Evolutionary conservation across 176 grass and related monocot species (phyloP).

Genomic region (Cenchrus fungigraminus): DNA sequence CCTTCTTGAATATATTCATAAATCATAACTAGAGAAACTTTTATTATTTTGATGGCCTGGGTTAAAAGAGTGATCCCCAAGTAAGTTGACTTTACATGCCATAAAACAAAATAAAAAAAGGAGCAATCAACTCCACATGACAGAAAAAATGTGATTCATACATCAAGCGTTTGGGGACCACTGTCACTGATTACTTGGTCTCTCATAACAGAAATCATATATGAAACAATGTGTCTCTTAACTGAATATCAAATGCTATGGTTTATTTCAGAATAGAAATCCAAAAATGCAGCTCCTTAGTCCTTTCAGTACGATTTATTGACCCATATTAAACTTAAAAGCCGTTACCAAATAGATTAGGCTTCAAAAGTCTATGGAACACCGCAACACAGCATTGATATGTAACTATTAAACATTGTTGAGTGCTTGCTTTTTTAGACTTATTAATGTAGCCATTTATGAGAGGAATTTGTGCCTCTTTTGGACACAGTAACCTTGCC

Average conservation of each 20-base stretch:
- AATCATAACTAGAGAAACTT: conserved; percentile 9
- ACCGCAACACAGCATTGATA: background rate
- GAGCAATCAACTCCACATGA: background rate
- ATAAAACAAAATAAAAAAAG: background rate
- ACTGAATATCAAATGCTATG: background rate
- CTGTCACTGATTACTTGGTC: background rate
- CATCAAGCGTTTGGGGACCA: background rate
- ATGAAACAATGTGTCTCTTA: conserved; percentile 9
- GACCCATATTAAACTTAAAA: background rate
- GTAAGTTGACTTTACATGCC: background rate
- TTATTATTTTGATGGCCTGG: background rate
- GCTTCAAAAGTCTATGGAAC: background rate
- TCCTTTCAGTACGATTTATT: background rate
- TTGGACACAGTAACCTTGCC: background rate
- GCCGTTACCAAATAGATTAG: background rate
- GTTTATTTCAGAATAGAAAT: background rate
- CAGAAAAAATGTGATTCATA: background rate
- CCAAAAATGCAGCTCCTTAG: background rate
- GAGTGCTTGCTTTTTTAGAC: background rate
- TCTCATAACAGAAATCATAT: conserved; percentile 11
- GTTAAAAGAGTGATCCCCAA: background rate
- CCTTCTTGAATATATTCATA: background rate
- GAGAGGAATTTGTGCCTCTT: background rate
- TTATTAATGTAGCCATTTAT: background rate
- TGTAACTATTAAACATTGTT: background rate